Evolutionary conservation across 2,329 filamentous ascomycete species (phyloP), one percentile per base, ranked within the genome.

Genomic region (Fusarium xylarioides): DNA sequence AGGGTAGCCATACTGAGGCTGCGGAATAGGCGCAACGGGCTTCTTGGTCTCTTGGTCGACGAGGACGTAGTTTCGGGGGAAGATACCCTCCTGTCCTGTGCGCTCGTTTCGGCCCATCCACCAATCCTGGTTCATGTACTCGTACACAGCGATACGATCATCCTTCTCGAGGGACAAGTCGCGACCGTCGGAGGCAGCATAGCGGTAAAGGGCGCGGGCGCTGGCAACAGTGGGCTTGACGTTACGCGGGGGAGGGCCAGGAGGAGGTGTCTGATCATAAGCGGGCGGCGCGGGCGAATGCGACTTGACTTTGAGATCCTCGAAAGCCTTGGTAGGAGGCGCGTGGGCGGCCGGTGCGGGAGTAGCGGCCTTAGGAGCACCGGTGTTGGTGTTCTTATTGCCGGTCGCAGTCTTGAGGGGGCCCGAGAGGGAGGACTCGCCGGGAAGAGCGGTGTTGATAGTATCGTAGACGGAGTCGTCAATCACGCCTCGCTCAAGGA

Each of bases 81-180:
- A 98, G 81, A 98, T 97, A 77, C 95, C 95, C 84, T 97, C 94
- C 75, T 90, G 85, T 63, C 92, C 92, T 14, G 95, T 97, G 59
- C 94, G 91, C 79, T 92, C 86, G 83, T 97, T 97, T 76, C 89
- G 90, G 75, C 95, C 95, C 87, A 94, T 92, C 94, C 95, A 98
- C 95, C 95, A 98, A 83, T 98, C 95, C 71, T 91, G 90, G 83
- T 98, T 98, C 92, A 97, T 96, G 85, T 97, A 95, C 83, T 97
- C 94, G 74, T 91, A 89, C 28, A 98, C 93, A 66, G 90, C 88
- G 76, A 98, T 87, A 73, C 88, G 87, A 84, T 98, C 95, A 79
- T 95, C 92, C 70, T 92, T 91, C 79, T 94, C 90, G 67, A 98
- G 90, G 5, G 89, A 90, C 71, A 97, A 87, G 81, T 98, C 95